These are phyloP conservation scores for Pseudopithomyces chartarum DNA, from an alignment of 2,329 filamentous ascomycete species.

Conservation along the genomic window DNA sequence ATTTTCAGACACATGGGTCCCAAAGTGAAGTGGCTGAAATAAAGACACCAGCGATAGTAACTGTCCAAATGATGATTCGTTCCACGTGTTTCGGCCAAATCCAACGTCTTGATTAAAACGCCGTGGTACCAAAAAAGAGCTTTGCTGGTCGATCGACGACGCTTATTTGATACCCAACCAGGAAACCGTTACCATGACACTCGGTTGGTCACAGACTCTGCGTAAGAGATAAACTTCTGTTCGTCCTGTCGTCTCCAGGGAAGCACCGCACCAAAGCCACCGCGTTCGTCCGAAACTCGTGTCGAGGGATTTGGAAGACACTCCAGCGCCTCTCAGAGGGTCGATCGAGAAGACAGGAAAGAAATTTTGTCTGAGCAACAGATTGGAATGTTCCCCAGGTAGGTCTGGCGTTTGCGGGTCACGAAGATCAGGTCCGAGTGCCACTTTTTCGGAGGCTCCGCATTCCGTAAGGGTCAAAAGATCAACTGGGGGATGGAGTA, in stretches of 20 bases:
- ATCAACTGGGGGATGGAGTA: neutral
- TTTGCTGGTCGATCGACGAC: neutral
- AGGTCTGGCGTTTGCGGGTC: neutral
- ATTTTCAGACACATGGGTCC: neutral
- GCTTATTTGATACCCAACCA: neutral
- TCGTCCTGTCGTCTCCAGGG: neutral
- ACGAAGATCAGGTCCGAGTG: neutral
- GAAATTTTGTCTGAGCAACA: neutral
- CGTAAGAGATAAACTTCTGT: neutral
- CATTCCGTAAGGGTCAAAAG: neutral
- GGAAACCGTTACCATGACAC: neutral
- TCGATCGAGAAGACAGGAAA: neutral
- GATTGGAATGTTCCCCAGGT: neutral
- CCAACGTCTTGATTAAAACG: neutral
- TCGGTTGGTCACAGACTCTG: neutral
- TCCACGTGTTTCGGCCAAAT: neutral
- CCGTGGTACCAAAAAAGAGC: neutral
- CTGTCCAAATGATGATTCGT: too few species aligned
- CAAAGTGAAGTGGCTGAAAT: neutral
- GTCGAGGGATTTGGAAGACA: neutral
- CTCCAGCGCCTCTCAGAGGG: neutral
- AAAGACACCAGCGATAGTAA: neutral
- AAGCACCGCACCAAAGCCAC: neutral
- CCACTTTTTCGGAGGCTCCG: neutral
- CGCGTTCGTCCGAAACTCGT: neutral